Base-by-base conservation (phyloP, 257 asterid genomes). In the Solanum corneliomulleri region DNA sequence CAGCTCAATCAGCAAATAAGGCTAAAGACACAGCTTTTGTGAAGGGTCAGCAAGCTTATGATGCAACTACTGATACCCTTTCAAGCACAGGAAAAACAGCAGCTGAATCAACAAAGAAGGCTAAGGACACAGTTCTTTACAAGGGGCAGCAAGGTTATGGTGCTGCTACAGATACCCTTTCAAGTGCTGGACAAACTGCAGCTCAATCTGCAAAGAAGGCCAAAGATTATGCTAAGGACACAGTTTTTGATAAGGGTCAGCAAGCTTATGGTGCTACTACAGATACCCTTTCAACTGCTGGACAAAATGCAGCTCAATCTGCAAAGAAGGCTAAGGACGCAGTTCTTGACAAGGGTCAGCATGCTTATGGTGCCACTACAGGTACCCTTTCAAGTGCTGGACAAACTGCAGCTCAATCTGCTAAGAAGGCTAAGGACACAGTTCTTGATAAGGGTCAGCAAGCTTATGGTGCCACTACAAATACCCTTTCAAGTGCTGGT, bases 131-230 rank as follows among this genome's bases (percentile, higher is more conserved):
- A 39, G 6, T 0, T 6, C 3, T 11, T 6, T 29, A 11, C 1
- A 39, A 74, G 5, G 82, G 82, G 6, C 82, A 12, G 1, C 23
- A 70, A 70, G 77, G 25, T 16, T 70, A 70, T 20, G 11, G 12
- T 16, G 21, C 77, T 15, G 16, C 77, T 8, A 31, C 13, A 7
- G 77, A 70, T 8, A 16, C 14, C 44, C 77, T 70, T 31, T 70
- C 77, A 15, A 31, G 25, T 31, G 44, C 42, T 14, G 77, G 44
- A 29, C 77, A 70, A 70, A 70, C 10, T 70, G 44, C 42, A 15
- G 76, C n/a, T 31, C 37, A 68, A 68, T 64, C 82, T 60, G 84
- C 87, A 33, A 88, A 72, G 44, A 90, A 89, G 47, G 93, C 91
- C 0, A 60, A 33, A 70, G 44, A 35, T 39, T 52, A 80, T n/a